phyloP scores from a whole-genome alignment of 371 early-diverging fungal species.

The Rhizopus delemar region DNA sequence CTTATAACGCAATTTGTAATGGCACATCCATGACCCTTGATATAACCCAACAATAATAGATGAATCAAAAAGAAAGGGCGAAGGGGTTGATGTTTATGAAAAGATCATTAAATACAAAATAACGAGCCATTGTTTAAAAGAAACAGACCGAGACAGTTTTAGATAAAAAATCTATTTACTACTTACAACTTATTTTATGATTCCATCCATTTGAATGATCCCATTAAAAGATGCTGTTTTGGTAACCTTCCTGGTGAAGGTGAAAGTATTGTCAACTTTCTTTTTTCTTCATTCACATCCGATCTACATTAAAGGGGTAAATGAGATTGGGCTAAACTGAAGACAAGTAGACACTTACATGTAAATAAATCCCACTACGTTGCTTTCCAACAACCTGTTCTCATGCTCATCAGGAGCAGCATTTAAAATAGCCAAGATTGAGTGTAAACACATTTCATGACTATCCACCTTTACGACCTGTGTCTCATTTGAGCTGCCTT shows the following conservation, averaged over 20 bases:
- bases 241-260: conserved; percentile 91
- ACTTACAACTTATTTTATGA: conserved; percentile 23
- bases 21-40: neutral
- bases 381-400: conserved; percentile 65
- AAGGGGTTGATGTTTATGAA: conserved; percentile 48
- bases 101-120: conserved; percentile 27
- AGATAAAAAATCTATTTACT: neutral
- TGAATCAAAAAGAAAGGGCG: conserved; percentile 11
- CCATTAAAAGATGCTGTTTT: conserved; percentile 79
- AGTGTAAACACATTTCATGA: conserved; percentile 81
- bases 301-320: conserved; percentile 49
- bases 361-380: conserved; percentile 86
- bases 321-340: neutral
- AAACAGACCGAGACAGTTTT: conserved; percentile 30
- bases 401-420: conserved; percentile 66
- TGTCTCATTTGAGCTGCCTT: conserved; percentile 75
- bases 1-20: too few species aligned
- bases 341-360: conserved; percentile 53
- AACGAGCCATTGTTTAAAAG: conserved; percentile 45
- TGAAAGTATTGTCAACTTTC: conserved; percentile 79
- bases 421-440: conserved; percentile 82
- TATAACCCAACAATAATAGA: neutral
- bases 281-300: conserved; percentile 78
- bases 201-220: conserved; percentile 84
- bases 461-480: conserved; percentile 81